Conservation (phyloP, 1,139 yeast genomes). For the Hemisphaericaspora subhashii region DNA sequence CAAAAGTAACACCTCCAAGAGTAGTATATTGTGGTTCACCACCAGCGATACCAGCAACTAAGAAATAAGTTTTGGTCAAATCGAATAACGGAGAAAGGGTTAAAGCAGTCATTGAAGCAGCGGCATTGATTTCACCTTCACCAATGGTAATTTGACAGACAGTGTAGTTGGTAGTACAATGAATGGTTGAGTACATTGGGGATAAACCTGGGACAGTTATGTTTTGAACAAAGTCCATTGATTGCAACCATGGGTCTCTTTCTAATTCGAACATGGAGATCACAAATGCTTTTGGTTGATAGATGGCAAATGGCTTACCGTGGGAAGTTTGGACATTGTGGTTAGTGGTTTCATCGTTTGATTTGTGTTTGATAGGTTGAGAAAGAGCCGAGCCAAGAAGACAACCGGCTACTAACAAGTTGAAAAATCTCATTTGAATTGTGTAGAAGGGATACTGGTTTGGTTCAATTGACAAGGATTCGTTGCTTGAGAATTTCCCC, state of each 20-base stretch:
- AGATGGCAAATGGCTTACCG: slow-evolving; percentile 38
- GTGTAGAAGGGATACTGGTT: not conserved
- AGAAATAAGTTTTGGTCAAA: slow-evolving; percentile 57
- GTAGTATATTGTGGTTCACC: slow-evolving; percentile 52
- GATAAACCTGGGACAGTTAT: slow-evolving; percentile 64
- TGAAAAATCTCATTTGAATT: not conserved
- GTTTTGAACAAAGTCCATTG: slow-evolving; percentile 49
- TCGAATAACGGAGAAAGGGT: slow-evolving; percentile 56
- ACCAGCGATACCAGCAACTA: slow-evolving; percentile 69
- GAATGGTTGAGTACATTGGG: slow-evolving; percentile 57
- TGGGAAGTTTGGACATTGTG: slow-evolving; percentile 26
- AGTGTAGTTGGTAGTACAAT: slow-evolving; percentile 53
- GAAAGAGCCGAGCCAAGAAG: slow-evolving; percentile 1
- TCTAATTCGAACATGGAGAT: slow-evolving; percentile 60
- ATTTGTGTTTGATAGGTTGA: not conserved
- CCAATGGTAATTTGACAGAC: slow-evolving; percentile 67
- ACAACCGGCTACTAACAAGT: not conserved
- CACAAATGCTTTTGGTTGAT: slow-evolving; percentile 55
- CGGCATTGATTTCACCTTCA: slow-evolving; percentile 71
- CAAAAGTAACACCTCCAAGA: slow-evolving; percentile 59
- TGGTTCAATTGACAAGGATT: too few species aligned
- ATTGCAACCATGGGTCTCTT: slow-evolving; percentile 53
- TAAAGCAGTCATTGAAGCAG: slow-evolving; percentile 57
- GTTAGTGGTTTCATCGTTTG: slow-evolving; percentile 9
- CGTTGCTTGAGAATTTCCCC: too few species aligned